Conservation (phyloP, 257 asterid genomes). For the Jaltomata sinuosa region DNA sequence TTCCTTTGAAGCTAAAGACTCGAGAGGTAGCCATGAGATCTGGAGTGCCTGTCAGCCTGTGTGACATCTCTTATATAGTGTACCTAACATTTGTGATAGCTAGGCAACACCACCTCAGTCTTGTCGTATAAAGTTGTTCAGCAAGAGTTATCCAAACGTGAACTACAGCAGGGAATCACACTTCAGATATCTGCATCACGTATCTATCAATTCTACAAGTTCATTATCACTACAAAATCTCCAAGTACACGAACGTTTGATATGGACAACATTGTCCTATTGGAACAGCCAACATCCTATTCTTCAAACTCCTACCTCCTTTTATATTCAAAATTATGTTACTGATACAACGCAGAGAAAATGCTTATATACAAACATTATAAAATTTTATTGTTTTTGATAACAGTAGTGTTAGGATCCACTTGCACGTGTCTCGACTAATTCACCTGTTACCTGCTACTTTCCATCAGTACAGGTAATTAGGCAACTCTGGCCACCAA, state of each 20-base stretch:
- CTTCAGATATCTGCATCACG: not conserved
- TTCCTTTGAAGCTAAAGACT: not conserved
- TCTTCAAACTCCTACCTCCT: not conserved
- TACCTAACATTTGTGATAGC: not conserved
- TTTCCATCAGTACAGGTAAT: not conserved
- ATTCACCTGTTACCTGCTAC: not conserved
- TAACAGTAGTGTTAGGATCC: not conserved
- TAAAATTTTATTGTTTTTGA: not conserved
- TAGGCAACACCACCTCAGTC: not conserved
- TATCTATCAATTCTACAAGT: not conserved
- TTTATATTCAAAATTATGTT: not conserved
- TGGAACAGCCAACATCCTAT: not conserved
- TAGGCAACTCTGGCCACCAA: not conserved
- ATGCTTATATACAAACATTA: not conserved
- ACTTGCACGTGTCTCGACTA: not conserved
- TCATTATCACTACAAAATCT: not conserved
- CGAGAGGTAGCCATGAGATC: not conserved
- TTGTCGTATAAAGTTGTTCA: not conserved
- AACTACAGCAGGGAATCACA: not conserved
- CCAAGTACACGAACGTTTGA: not conserved
- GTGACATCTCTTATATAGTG: not conserved
- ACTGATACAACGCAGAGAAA: not conserved
- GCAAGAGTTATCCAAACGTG: not conserved
- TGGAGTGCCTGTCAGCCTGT: not conserved
- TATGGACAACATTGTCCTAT: not conserved